These are phyloP conservation scores for Amylocarpus encephaloides DNA, from an alignment of 2,329 filamentous ascomycete genomes.

Conservation along the genomic window DNA sequence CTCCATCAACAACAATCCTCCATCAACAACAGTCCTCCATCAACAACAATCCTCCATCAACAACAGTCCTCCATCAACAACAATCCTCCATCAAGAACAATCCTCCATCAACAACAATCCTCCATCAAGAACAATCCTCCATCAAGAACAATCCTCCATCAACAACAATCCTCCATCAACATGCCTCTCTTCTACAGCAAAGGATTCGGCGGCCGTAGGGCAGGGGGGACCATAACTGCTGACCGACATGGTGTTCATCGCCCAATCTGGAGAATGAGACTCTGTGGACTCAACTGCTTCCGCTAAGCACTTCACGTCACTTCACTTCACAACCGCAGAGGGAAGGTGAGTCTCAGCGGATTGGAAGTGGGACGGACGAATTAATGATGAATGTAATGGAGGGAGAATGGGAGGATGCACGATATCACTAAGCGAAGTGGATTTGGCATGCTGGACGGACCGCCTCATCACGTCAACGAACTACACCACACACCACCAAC, in stretches of 20 bases:
- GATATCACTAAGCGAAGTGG: no score
- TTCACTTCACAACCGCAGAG: no score
- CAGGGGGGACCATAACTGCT: slow-evolving; percentile 43
- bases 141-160: not conserved
- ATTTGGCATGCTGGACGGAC: no score
- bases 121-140: not conserved
- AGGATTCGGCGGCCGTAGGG: slow-evolving; percentile 32
- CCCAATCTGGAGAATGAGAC: slow-evolving; percentile 44
- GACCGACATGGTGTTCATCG: slow-evolving; percentile 45
- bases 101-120: not conserved
- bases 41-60: not conserved
- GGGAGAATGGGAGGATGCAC: no score
- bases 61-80: slow-evolving; percentile 10
- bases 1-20: not conserved
- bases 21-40: slow-evolving; percentile 9
- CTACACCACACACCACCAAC: no score
- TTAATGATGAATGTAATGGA: no score
- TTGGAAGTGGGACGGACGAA: not conserved
- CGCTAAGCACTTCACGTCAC: slow-evolving; percentile 8
- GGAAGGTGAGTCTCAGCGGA: not conserved
- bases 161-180: not conserved
- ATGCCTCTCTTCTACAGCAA: slow-evolving; percentile 36
- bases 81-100: not conserved
- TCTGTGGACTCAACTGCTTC: slow-evolving; percentile 46
- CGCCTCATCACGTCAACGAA: no score